A percentile compares a stretch with the other conserved stretches of the same genome.
phyloP scores from a whole-genome alignment of 305 asterid genomes.

The Fraxinus floribunda region DNA sequence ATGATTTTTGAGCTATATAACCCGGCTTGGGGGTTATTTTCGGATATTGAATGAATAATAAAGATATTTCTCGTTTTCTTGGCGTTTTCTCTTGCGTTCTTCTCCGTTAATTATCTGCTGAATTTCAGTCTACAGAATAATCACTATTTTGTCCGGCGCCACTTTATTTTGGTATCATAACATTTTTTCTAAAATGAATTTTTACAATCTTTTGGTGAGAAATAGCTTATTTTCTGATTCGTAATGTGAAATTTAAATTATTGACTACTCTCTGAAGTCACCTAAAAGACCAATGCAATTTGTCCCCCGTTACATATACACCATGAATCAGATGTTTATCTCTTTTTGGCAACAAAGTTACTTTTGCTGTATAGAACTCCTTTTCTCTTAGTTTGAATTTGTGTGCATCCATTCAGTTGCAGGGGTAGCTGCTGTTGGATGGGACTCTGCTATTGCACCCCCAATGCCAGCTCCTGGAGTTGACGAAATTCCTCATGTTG shows the following conservation, averaged over 20 bases:
- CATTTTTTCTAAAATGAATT: not conserved
- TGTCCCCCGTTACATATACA: no score
- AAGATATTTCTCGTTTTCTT: no score
- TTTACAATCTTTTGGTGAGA: not conserved
- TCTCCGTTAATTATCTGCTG: no score
- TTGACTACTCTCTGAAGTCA: not conserved
- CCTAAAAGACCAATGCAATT: not conserved
- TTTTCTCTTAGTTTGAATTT: not conserved
- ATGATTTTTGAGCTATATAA: no score
- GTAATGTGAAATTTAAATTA: not conserved
- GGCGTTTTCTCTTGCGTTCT: no score
- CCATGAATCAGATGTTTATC: not conserved
- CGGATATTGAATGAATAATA: no score
- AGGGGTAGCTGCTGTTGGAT: slow-evolving; percentile 29
- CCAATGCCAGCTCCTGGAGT: slow-evolving; percentile 18
- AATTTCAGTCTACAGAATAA: no score
- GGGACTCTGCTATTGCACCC: slow-evolving; percentile 31
- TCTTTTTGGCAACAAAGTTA: not conserved
- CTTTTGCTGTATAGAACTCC: not conserved
- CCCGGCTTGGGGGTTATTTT: no score
- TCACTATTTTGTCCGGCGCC: no score
- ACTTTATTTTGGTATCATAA: not conserved
- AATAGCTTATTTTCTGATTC: not conserved
- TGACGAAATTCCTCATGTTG: slow-evolving; percentile 4
- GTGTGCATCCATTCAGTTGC: slow-evolving; percentile 4